These are phyloP conservation scores for Neonectria sp. DNA, from an alignment of 2,329 filamentous ascomycete species.

Conservation along the genomic window DNA sequence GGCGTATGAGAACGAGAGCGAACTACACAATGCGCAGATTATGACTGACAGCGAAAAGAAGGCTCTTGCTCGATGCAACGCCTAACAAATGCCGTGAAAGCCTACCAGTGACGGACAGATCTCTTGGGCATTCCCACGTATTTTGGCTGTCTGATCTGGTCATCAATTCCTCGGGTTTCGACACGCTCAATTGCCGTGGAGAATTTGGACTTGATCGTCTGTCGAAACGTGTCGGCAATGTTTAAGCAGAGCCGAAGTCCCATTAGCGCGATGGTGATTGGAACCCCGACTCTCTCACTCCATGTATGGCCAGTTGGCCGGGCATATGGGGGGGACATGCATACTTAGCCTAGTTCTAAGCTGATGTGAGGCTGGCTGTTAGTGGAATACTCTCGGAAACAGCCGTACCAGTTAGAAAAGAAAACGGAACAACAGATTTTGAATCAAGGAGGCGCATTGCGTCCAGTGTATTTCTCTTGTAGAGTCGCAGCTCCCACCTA, in stretches of 20 bases:
- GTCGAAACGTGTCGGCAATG: neutral
- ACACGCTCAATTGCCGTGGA: neutral
- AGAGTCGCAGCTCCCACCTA: neutral
- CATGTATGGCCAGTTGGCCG: neutral
- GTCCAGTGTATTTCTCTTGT: neutral
- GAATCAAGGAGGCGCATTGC: neutral
- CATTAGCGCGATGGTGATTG: neutral
- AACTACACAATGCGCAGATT: neutral
- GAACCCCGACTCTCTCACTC: neutral
- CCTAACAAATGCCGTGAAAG: neutral
- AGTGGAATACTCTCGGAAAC: neutral
- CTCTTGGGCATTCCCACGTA: neutral
- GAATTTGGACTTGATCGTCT: no score
- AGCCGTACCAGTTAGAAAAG: neutral
- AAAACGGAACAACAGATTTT: neutral
- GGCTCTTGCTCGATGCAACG: neutral
- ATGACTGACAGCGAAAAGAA: neutral
- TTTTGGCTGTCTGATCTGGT: neutral
- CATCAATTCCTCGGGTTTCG: neutral
- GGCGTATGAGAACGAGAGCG: neutral
- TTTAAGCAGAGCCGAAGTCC: neutral
- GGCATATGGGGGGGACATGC: neutral
- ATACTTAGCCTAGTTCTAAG: neutral
- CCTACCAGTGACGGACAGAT: neutral
- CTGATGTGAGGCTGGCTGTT: neutral